Percentiles rank a stretch among this genome's conserved stretches.
Conservation (phyloP, 768 basidiomycete species). For the Hericium coralloides region DNA sequence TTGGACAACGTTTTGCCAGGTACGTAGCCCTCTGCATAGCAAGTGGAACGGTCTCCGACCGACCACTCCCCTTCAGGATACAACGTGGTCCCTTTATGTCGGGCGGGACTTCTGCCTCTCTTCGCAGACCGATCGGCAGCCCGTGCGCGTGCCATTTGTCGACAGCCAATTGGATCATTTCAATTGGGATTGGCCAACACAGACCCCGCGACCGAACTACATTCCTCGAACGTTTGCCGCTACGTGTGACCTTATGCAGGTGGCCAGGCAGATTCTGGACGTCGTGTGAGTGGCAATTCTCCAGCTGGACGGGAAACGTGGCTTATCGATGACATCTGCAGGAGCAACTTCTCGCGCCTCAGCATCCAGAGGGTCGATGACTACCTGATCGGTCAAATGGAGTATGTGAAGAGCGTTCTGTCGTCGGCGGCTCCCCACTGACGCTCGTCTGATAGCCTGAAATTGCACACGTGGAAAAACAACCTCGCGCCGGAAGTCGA, state of each 20-base stretch:
- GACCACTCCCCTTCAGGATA: constrained; percentile 32
- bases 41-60: neutral
- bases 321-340: neutral
- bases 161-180: constrained; percentile 41
- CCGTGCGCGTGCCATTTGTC: constrained; percentile 38
- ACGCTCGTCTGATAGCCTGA: constrained; percentile 4
- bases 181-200: constrained; percentile 32
- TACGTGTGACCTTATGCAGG: constrained; percentile 12
- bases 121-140: constrained; percentile 26
- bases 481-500: constrained; percentile 11
- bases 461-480: constrained; percentile 13
- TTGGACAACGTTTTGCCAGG: constrained; percentile 52
- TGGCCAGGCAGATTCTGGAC: constrained; percentile 10
- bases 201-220: constrained; percentile 9
- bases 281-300: constrained; percentile 7
- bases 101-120: constrained; percentile 49
- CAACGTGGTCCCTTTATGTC: constrained; percentile 60
- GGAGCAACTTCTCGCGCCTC: constrained; percentile 12
- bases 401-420: constrained; percentile 3
- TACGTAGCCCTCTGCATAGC: constrained; percentile 11
- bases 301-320: neutral
- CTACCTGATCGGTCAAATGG: constrained; percentile 11
- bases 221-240: constrained; percentile 11
- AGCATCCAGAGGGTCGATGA: constrained; percentile 9
- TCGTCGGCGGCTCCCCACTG: neutral